Evolutionary conservation across 1,139 yeast species (phyloP), one percentile per base, ranked within the genome.

Genomic region (Wickerhamomyces sp.): DNA sequence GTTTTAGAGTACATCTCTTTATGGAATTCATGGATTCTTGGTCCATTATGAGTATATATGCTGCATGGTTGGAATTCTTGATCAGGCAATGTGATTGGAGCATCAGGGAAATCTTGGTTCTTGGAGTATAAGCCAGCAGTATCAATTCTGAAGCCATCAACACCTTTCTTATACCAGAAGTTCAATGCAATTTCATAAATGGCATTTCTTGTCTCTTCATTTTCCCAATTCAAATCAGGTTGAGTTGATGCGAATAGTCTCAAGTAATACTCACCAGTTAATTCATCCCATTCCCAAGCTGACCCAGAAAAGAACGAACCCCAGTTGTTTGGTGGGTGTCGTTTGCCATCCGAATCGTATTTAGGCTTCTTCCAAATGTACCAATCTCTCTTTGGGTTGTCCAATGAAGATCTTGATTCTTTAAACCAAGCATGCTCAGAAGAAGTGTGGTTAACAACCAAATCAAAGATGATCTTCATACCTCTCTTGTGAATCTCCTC

Each of bases 201-300:
- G 21, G 76, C 79, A 13, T 67, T 52, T 54, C 80, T 61, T 25
- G 68, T 61, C 33, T 60, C 72, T 43, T 64, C 69, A 46, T 66
- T 72, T 47, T 74, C 80, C 81, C 81, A 75, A 52, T 75, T 75
- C 45, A 75, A 59, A 47, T 75, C 81, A 13, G 80, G 80, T 52
- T 75, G 81, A 22, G 68, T 54, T 33, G 51, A 54, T 20, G 78
- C 77, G 52, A 73, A 75, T 31, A 73, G 57, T 37, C 66, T 70
- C 42, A 75, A 60, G 52, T 73, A 75, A 57, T 72, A 75, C 52
- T 75, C 78, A 26, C 59, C 64, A 8, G 79, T 72, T 5, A 36
- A 28, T 39, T 70, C 77, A 49, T 75, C 81, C 46, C 61, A 73
- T 36, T 62, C 61, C 81, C 81, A 75, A 6, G 79, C 78, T 15